Percentiles rank a stretch among this genome's conserved stretches.
Conservation (phyloP, 371 early-diverging fungal species). For the Zancudomyces culisetae region DNA sequence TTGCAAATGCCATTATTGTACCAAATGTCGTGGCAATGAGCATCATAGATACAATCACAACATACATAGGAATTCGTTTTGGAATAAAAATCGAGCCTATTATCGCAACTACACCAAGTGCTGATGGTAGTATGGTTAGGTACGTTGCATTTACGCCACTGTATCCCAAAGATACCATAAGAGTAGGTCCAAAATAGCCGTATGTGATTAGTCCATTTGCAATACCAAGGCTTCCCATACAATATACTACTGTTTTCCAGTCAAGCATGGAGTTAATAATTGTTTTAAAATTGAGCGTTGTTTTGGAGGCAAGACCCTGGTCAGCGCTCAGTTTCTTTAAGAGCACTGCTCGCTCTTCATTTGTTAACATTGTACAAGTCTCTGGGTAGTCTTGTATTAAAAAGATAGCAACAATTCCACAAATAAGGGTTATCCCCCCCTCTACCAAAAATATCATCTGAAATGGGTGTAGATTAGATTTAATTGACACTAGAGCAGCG, state of each 20-base stretch:
- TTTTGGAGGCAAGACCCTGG: constrained; percentile 6
- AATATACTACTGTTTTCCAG: constrained; percentile 4
- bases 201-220: not conserved
- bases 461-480: constrained; percentile 12
- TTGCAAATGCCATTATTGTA: not conserved
- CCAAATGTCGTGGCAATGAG: not conserved
- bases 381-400: constrained; percentile 18
- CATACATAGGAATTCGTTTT: not conserved
- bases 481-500: constrained; percentile 32
- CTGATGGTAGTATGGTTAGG: not conserved
- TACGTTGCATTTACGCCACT: constrained; percentile 2
- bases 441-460: constrained; percentile 28
- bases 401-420: constrained; percentile 12
- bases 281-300: not conserved
- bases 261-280: constrained; percentile 6
- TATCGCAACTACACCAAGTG: constrained; percentile 2
- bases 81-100: not conserved
- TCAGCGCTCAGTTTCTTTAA: constrained; percentile 10
- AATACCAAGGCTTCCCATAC: too few relatives aligned
- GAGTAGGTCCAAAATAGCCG: constrained; percentile 4
- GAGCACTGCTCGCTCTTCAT: constrained; percentile 10
- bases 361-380: constrained; percentile 10
- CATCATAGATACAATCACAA: constrained; percentile 5
- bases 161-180: constrained; percentile 1
- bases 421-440: constrained; percentile 22